Conservation (phyloP, 176 grass and related monocot genomes). For the Aegilops speltoides region DNA sequence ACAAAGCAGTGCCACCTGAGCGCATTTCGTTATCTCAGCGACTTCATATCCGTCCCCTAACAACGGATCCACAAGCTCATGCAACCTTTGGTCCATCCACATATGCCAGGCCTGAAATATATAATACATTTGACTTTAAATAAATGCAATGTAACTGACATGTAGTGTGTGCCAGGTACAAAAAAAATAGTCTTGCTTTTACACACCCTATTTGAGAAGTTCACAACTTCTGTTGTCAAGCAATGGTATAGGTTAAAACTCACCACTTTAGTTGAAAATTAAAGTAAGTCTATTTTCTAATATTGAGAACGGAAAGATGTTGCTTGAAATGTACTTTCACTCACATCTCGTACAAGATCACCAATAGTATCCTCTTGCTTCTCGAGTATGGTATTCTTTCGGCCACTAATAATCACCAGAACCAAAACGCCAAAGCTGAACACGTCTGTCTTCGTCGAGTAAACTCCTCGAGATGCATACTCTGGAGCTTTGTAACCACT, state of each 20-base stretch:
- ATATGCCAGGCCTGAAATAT: conserved; percentile 48
- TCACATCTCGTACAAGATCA: conserved; percentile 46
- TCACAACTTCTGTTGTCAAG: too few relatives aligned
- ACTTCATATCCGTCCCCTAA: neutral
- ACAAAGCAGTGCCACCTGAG: conserved; percentile 46
- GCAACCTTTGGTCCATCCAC: conserved; percentile 33
- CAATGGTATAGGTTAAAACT: too few relatives aligned
- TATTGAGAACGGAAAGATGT: too few relatives aligned
- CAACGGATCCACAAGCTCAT: conserved; percentile 41
- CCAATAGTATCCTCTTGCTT: conserved; percentile 37
- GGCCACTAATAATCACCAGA: conserved; percentile 43
- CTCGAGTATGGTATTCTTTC: conserved; percentile 29
- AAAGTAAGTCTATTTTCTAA: too few relatives aligned
- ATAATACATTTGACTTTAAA: neutral
- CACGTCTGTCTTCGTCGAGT: conserved; percentile 54
- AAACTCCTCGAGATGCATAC: conserved; percentile 38
- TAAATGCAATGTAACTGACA: neutral
- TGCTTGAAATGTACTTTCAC: neutral
- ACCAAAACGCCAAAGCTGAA: conserved; percentile 52
- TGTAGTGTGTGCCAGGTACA: too few relatives aligned
- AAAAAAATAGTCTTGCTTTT: neutral
- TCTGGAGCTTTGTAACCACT: conserved; percentile 56
- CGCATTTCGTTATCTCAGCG: conserved; percentile 1
- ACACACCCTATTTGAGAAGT: too few relatives aligned
- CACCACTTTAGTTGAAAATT: too few relatives aligned